Evolutionary conservation across 306 rosid genomes (phyloP), one percentile per base, ranked within the genome.

Genomic region (Vachellia collinsii): DNA sequence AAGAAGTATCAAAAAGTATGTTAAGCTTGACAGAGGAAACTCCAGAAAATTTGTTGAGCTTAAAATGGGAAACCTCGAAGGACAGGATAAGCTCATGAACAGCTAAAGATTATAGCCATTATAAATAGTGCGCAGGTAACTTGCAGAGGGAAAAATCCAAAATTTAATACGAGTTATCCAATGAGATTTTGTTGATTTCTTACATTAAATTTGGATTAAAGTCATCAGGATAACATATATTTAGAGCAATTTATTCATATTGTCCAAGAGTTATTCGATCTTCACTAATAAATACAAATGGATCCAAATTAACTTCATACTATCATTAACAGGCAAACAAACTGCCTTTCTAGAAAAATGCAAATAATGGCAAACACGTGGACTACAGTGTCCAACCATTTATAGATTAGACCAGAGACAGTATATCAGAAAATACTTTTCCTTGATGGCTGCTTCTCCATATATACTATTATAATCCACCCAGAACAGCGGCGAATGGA

Each of bases 201-300:
- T 29, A 34, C 22, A 53, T 29, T 8, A 2, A 37, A n/a, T 69
- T 81, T 56, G 68, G 39, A 46, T 53, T 39, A 41, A 53, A 73
- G 54, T 51, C 67, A 73, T 80, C 50, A 22, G 63, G 73, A 41
- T 62, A 50, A 29, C 34, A 29, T 29, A 29, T 29, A 29, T 29
- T 1, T 29, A 29, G 34, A 29, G 51, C 11, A 12, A 41, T 25
- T 41, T 41, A 65, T 51, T 50, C 59, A 53, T 51, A 11, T 66
- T 50, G 75, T 65, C 23, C 7, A 65, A 75, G 8, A 78, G 12
- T 65, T 42, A 73, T 73, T 43, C 38, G 77, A 76, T 70, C 22
- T 48, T 46, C 42, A 77, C 54, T 25, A 38, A 61, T 23, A 58
- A 62, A 62, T 71, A 78, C 41, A 73, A 38, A 51, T 51, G 79